Conservation (phyloP, 1,139 yeast genomes). For the Sugiyamaella paludigena region DNA sequence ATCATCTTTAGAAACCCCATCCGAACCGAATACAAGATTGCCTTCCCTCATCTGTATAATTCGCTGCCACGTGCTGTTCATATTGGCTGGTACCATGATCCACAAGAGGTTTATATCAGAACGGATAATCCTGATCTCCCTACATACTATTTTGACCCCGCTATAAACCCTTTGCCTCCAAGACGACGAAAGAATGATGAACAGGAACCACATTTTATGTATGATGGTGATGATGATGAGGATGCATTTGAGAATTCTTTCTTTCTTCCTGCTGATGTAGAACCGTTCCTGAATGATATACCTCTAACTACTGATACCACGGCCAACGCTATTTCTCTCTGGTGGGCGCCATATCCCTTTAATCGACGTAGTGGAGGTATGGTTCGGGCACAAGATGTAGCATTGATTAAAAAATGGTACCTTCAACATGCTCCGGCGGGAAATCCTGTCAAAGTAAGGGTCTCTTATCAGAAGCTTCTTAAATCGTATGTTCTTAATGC, state of each 20-base stretch:
- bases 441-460: slow-evolving; percentile 70
- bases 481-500: slow-evolving; percentile 74
- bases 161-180: slow-evolving; percentile 56
- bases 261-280: slow-evolving; percentile 39
- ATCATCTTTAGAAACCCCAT: slow-evolving; percentile 75
- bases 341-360: slow-evolving; percentile 85
- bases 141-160: slow-evolving; percentile 55
- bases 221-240: slow-evolving; percentile 37
- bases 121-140: slow-evolving; percentile 53
- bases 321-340: slow-evolving; percentile 59
- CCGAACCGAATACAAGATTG: slow-evolving; percentile 79
- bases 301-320: slow-evolving; percentile 50
- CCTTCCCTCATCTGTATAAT: slow-evolving; percentile 82
- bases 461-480: slow-evolving; percentile 83
- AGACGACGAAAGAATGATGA: slow-evolving; percentile 34
- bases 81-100: slow-evolving; percentile 60
- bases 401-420: slow-evolving; percentile 81
- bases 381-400: slow-evolving; percentile 86
- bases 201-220: slow-evolving; percentile 35
- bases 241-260: background rate
- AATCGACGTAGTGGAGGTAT: slow-evolving; percentile 68
- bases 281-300: slow-evolving; percentile 50
- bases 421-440: slow-evolving; percentile 59
- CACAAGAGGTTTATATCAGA: slow-evolving; percentile 50
- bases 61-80: slow-evolving; percentile 68